These are phyloP conservation scores for Neoascochyta sp. DNA, from an alignment of 2,329 filamentous ascomycete genomes.

Conservation along the genomic window DNA sequence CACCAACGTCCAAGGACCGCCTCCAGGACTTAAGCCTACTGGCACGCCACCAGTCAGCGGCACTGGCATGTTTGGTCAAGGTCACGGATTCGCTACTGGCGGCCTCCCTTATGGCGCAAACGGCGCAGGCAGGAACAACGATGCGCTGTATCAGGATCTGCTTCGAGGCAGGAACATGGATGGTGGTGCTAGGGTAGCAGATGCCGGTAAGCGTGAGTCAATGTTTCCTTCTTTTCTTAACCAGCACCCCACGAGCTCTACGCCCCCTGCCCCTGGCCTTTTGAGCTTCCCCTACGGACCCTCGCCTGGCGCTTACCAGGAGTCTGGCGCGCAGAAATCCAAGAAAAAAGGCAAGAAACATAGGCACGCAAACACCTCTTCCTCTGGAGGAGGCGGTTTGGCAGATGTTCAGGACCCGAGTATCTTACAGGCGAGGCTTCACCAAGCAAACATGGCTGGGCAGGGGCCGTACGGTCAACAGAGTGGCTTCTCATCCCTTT, in stretches of 20 bases:
- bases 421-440: conserved; percentile 97
- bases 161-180: conserved; percentile 63
- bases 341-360: conserved; percentile 99
- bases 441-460: conserved; percentile 76
- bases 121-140: conserved; percentile 67
- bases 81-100: conserved; percentile 72
- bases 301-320: conserved; percentile 82
- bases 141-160: conserved; percentile 73
- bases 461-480: conserved; percentile 86
- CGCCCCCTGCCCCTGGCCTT: conserved; percentile 85
- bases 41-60: conserved; percentile 82
- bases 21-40: conserved; percentile 90
- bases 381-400: conserved; percentile 97
- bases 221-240: conserved; percentile 89
- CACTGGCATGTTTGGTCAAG: conserved; percentile 83
- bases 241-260: conserved; percentile 77
- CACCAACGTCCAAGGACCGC: conserved; percentile 81
- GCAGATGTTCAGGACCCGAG: conserved; percentile 99
- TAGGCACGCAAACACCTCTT: conserved; percentile 99
- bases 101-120: conserved; percentile 59
- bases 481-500: conserved; percentile 94
- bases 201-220: conserved; percentile 97
- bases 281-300: conserved; percentile 87
- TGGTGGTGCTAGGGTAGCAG: conserved; percentile 68
- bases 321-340: conserved; percentile 85